Percentiles rank a stretch among this genome's conserved stretches.
Conservation (phyloP, 1,284 basidiomycete species). For the Exsudoporus floridanus region DNA sequence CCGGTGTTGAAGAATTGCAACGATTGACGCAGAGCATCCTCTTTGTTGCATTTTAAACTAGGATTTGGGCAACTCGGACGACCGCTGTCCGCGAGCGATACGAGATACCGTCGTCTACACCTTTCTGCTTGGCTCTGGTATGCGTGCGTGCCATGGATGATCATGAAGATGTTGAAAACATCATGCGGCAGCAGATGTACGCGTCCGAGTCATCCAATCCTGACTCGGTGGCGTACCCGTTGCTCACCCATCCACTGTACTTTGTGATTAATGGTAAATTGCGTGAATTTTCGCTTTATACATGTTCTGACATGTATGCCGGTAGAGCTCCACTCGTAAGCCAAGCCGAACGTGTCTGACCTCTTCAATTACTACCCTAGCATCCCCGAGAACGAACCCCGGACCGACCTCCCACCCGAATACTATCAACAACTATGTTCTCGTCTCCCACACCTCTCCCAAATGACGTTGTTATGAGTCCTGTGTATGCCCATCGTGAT, state of each 20-base stretch:
- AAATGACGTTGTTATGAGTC: conserved; percentile 51
- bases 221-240: conserved; percentile 57
- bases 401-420: conserved; percentile 55
- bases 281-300: not conserved
- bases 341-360: conserved; percentile 49
- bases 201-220: conserved; percentile 47
- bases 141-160: conserved; percentile 26
- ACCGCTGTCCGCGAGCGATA: conserved; percentile 48
- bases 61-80: conserved; percentile 63
- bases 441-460: conserved; percentile 48
- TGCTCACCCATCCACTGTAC: conserved; percentile 71
- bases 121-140: conserved; percentile 61
- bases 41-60: conserved; percentile 68
- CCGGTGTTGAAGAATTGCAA: conserved; percentile 10
- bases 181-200: conserved; percentile 45
- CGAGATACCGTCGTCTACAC: conserved; percentile 42
- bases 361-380: conserved; percentile 64
- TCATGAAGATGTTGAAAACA: conserved; percentile 12
- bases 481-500: conserved; percentile 54
- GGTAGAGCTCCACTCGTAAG: conserved; percentile 61
- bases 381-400: conserved; percentile 47
- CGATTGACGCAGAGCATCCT: conserved; percentile 39
- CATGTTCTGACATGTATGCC: not conserved
- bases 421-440: conserved; percentile 55
- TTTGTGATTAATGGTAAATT: conserved; percentile 69